phyloP scores from a whole-genome alignment of 129 eudicot species.

The Gnaphalium uliginosum region DNA sequence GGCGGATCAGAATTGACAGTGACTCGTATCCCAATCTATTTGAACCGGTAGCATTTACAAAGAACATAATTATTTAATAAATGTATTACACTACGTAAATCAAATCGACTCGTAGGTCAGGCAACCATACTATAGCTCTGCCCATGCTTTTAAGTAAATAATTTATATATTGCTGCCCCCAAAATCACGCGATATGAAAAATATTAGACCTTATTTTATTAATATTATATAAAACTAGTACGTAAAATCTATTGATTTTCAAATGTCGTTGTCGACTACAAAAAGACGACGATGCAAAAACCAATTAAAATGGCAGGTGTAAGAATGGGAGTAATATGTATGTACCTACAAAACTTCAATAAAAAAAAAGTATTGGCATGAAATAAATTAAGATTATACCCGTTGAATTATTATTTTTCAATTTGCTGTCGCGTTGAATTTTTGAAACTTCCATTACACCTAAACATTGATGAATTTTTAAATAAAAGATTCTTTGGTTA shows the following conservation, averaged over 20 bases:
- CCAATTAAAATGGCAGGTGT: slow-evolving; percentile 1
- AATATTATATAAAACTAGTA: too few species aligned
- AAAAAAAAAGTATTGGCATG: not conserved
- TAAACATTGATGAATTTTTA: slow-evolving; percentile 13
- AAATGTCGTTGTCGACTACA: slow-evolving; percentile 4
- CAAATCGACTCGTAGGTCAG: too few species aligned
- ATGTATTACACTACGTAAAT: too few species aligned
- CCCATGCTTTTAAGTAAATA: too few species aligned
- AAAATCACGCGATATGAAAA: too few species aligned
- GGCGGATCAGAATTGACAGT: too few species aligned
- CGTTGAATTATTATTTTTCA: slow-evolving; percentile 4
- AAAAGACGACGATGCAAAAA: slow-evolving; percentile 11
- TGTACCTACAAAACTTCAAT: not conserved
- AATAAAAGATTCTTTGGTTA: not conserved
- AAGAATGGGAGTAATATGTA: not conserved
- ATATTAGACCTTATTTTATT: too few species aligned
- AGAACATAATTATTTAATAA: too few species aligned
- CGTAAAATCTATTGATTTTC: too few species aligned
- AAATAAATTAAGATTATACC: not conserved
- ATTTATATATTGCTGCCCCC: not conserved
- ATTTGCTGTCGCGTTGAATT: slow-evolving; percentile 25
- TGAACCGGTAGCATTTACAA: too few species aligned
- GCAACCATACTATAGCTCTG: too few species aligned
- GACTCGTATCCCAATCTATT: too few species aligned
- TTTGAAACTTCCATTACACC: slow-evolving; percentile 28